phyloP scores from a whole-genome alignment of 768 basidiomycete genomes.

The Mycena galericulata region DNA sequence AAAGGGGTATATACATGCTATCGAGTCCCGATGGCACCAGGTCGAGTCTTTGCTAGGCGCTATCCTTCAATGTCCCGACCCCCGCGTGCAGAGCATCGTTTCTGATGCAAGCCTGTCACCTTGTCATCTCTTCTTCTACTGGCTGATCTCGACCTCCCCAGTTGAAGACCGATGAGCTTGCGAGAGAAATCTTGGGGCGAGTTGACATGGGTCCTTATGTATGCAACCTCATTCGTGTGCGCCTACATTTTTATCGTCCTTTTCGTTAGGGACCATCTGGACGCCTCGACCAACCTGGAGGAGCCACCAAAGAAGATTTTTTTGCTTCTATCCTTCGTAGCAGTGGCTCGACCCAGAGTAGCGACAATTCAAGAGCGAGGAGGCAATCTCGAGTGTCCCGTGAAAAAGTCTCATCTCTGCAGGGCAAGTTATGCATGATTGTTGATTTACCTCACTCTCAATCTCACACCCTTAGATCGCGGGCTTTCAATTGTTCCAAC shows the following conservation, averaged over 20 bases:
- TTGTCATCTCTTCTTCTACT: not conserved
- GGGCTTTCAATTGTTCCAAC: conserved; percentile 74
- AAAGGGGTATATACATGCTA: conserved; percentile 93
- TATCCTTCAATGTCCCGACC: conserved; percentile 78
- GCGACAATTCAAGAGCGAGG: conserved; percentile 72
- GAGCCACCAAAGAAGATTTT: conserved; percentile 81
- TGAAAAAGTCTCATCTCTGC: conserved; percentile 82
- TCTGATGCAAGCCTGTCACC: conserved; percentile 51
- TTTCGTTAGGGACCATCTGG: conserved; percentile 72
- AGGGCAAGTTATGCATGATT: conserved; percentile 52
- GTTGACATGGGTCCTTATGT: conserved; percentile 89
- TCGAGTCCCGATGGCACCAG: conserved; percentile 92
- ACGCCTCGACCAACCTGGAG: conserved; percentile 67
- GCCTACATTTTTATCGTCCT: conserved; percentile 17
- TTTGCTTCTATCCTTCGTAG: conserved; percentile 79
- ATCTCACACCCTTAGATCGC: conserved; percentile 55
- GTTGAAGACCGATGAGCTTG: conserved; percentile 78
- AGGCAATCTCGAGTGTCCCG: conserved; percentile 83
- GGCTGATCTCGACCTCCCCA: conserved; percentile 7
- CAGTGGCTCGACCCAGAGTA: conserved; percentile 60
- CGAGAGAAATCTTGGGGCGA: conserved; percentile 79
- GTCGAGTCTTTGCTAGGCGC: conserved; percentile 91
- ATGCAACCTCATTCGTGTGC: conserved; percentile 38
- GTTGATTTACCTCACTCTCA: not conserved
- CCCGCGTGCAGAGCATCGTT: conserved; percentile 71